Evolutionary conservation across 2,329 filamentous ascomycete genomes (phyloP).

Genomic region (Ceratocystis lukuohia): DNA sequence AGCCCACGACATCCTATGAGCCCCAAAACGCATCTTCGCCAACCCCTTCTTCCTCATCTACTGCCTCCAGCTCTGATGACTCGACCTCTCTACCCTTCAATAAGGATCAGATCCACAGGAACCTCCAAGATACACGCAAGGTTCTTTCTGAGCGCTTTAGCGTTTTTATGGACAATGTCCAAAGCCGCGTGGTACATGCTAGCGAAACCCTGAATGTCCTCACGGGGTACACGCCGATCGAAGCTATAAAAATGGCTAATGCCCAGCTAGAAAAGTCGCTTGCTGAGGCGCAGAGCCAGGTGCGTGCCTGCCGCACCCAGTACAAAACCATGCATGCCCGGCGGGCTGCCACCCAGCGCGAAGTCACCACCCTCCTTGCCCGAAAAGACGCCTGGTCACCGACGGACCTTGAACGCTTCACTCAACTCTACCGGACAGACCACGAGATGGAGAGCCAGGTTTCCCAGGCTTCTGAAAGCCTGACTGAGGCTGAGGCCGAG

Average conservation of each 20-base stretch:
- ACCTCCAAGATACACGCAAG: conserved; percentile 24
- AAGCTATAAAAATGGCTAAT: conserved; percentile 70
- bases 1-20: conserved; percentile 12
- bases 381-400: conserved; percentile 88
- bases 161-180: conserved; percentile 73
- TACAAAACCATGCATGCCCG: conserved; percentile 77
- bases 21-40: neutral
- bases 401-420: conserved; percentile 84
- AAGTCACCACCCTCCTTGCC: conserved; percentile 86
- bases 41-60: conserved; percentile 9
- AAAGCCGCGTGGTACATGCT: conserved; percentile 71
- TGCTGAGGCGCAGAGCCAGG: conserved; percentile 44
- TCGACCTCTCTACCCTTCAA: conserved; percentile 26
- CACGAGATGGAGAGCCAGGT: conserved; percentile 87
- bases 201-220: conserved; percentile 84
- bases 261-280: conserved; percentile 49
- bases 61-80: conserved; percentile 17
- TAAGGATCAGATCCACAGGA: conserved; percentile 26
- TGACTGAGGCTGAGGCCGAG: conserved; percentile 63
- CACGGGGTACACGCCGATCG: conserved; percentile 87
- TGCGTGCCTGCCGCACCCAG: conserved; percentile 56
- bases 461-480: conserved; percentile 51
- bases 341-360: conserved; percentile 80
- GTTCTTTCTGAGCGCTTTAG: conserved; percentile 37
- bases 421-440: conserved; percentile 77